Evolutionary conservation across 192 early-diverging fungal genomes (phyloP), one percentile per base, ranked within the genome.

Genomic region (Dimargaris xerosporica): DNA sequence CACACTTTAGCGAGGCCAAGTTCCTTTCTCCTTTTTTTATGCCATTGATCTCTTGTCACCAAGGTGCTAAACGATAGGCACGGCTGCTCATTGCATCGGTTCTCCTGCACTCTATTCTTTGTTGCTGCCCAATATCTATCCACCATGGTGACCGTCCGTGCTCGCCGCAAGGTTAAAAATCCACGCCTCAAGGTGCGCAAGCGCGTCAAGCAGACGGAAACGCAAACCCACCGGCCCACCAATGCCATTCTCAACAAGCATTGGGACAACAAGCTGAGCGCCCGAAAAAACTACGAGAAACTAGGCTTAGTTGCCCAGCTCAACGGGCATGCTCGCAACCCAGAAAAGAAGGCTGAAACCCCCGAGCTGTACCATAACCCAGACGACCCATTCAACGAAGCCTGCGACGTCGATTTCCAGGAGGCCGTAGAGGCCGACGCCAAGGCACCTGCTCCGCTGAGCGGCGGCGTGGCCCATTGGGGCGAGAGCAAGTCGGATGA

Each of bases 251-350:
- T 59, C 2, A 25, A 31, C 19, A 42, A 59, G 34, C 16, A 83
- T 65, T 88, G 88, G 86, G 81, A 90, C 70, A 73, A 73, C 50
- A 79, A 69, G 29, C 69, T 75, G 41, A 88, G 85, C 0, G 69
- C 86, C 12, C 65, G 74, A 29, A 80, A 90, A 77, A 90, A 90
- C 70, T 90, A 90, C 68, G 65, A 75, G 45, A 75, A 78, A n/a
- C 67, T 90, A 26, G 88, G 88, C 21, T 70, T 90, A 1, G 73
- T 84, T 29, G 74, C 82, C 6, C 70, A 76, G 17, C 62, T 90
- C 48, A 89, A 89, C 68, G 84, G 82, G 7, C 30, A 11, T 15
- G 44, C 17, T 34, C 26, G 31, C 10, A 39, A 29, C 39, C 26
- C 31, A 16, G 31, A 16, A 5, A 59, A 59, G n/a, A 23, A 4